These are phyloP conservation scores for Erodium moschatum DNA, from an alignment of 441 rosid genomes.

Conservation along the genomic window DNA sequence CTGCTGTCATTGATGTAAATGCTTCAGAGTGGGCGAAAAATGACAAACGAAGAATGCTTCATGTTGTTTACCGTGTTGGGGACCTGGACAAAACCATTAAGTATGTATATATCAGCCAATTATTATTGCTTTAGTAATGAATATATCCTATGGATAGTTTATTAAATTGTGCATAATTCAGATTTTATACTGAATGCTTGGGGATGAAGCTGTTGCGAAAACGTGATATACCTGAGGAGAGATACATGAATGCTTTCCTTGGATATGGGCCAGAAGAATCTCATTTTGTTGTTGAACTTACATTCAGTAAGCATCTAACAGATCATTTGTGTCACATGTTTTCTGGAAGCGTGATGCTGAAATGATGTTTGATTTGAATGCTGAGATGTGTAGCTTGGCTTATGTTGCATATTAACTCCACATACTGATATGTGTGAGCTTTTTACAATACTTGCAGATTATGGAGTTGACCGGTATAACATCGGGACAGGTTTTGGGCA, in stretches of 20 bases:
- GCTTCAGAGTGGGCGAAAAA: slow-evolving; percentile 22
- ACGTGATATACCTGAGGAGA: slow-evolving; percentile 71
- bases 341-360: not conserved
- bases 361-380: too few relatives aligned
- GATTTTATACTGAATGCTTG: slow-evolving; percentile 66
- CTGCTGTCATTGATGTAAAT: slow-evolving; percentile 22
- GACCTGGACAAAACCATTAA: slow-evolving; percentile 29
- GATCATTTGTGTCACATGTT: not conserved
- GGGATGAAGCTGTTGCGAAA: slow-evolving; percentile 67
- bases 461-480: slow-evolving; percentile 84
- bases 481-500: slow-evolving; percentile 86
- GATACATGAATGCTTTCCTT: slow-evolving; percentile 61
- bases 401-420: not conserved
- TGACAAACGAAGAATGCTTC: slow-evolving; percentile 22
- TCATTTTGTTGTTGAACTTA: slow-evolving; percentile 59
- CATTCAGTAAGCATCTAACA: slow-evolving; percentile 41
- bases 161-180: slow-evolving; percentile 22
- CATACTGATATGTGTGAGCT: not conserved
- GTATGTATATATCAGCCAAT: slow-evolving; percentile 10
- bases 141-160: not conserved
- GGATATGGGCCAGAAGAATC: slow-evolving; percentile 74
- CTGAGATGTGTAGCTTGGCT: too few relatives aligned
- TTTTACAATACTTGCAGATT: slow-evolving; percentile 24
- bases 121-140: not conserved
- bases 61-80: slow-evolving; percentile 27